Percentiles rank a stretch among this genome's conserved stretches.
These are phyloP conservation scores for Phlebiopsis gigantea DNA, from an alignment of 768 basidiomycete genomes.

Conservation along the genomic window DNA sequence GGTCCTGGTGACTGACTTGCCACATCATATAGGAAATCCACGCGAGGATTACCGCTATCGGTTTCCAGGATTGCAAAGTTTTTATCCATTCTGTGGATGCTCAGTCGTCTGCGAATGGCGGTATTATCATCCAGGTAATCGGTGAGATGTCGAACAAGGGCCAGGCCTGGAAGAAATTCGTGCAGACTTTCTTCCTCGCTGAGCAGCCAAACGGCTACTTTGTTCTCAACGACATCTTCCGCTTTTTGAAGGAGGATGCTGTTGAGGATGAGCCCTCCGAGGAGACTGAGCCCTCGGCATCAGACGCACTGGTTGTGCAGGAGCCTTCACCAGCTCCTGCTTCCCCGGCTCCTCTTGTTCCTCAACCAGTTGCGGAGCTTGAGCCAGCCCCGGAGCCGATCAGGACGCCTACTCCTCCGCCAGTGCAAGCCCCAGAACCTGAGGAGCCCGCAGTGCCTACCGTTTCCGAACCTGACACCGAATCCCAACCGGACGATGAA, in stretches of 20 bases:
- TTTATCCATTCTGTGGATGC: constrained; percentile 99
- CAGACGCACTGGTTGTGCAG: constrained; percentile 9
- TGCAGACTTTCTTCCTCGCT: constrained; percentile 99
- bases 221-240: constrained; percentile 99
- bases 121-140: constrained; percentile 98
- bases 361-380: constrained; percentile 26
- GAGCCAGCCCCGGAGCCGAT: constrained; percentile 29
- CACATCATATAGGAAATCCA: constrained; percentile 82
- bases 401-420: constrained; percentile 14
- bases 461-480: constrained; percentile 17
- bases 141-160: constrained; percentile 96
- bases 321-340: constrained; percentile 20
- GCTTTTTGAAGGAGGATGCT: constrained; percentile 94
- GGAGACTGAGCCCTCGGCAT: constrained; percentile 28
- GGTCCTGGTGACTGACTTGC: neutral
- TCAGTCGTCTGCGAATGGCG: constrained; percentile 89
- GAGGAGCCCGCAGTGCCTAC: constrained; percentile 18
- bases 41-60: constrained; percentile 90
- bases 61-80: constrained; percentile 95
- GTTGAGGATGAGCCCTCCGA: constrained; percentile 70
- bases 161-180: constrained; percentile 96
- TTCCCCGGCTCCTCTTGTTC: constrained; percentile 31
- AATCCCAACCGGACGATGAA: constrained; percentile 37
- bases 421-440: constrained; percentile 30
- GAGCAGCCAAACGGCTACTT: constrained; percentile 99